Base-by-base conservation (phyloP, 2,329 filamentous ascomycete genomes). In the Fusarium tanahbumbuense region DNA sequence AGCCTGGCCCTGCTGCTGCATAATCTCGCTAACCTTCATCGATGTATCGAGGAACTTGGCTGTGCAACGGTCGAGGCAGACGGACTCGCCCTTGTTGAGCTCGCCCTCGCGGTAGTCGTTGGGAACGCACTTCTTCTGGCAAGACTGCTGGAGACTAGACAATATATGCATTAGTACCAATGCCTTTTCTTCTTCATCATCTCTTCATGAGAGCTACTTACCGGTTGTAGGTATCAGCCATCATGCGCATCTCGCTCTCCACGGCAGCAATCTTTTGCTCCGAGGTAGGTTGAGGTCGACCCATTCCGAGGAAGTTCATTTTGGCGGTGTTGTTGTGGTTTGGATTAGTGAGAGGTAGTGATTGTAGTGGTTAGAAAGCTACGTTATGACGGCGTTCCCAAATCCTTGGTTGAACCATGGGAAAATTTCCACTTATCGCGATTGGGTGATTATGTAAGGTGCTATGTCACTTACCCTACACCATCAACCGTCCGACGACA, bases 21-120 rank as follows among this genome's bases (percentile, higher is more conserved):
- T 94, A 84, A 97, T 93, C 84, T 98, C 94, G 77, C 92, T 95
- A 64, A 98, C 93, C 86, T 98, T 98, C 86, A 97, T 90, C 82
- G 97, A 97, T 78, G 97, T 94, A 76, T 98, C 95, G 84, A 99
- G 98, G 86, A 98, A 99, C 86, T 99, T 99, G 79, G 92, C 88
- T 62, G 97, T 93, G 84, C 97, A 99, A 78, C 96, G 93, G 85
- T 99, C 96, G 75, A 99, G 90, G 85, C 97, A 99, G 76, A 99
- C 96, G 75, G 92, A 94, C 84, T 99, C 96, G 87, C 94, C 97
- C 86, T 99, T 99, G 89, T 98, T 97, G 78, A 99, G 90, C 76
- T 99, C 95, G 81, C 89, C 90, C 85, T 99, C 96, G 81, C 94
- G 93, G 89, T 98, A 99, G 77, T 95, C 90, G 78, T 85, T 87